Conservation (phyloP, 495 filamentous ascomycete species). For the Lepraria neglecta region DNA sequence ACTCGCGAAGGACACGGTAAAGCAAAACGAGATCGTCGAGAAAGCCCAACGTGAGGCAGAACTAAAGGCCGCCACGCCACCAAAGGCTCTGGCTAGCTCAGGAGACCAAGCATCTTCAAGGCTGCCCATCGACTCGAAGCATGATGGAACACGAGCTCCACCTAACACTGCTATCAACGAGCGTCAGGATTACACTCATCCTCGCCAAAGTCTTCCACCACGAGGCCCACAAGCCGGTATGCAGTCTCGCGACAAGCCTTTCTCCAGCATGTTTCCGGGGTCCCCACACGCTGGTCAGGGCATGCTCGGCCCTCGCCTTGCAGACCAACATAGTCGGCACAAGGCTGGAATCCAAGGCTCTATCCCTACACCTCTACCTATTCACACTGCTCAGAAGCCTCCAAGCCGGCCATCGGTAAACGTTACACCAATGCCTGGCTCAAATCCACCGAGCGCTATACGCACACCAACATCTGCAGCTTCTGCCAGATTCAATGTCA, state of each 20-base stretch:
- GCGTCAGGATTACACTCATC: conserved; percentile 39
- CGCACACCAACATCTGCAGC: conserved; percentile 47
- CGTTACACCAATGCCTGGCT: conserved; percentile 37
- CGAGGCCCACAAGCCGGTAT: conserved; percentile 39
- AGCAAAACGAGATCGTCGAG: conserved; percentile 87
- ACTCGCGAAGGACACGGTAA: conserved; percentile 86
- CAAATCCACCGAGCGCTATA: conserved; percentile 36
- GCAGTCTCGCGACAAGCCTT: conserved; percentile 29
- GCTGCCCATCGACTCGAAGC: conserved; percentile 31
- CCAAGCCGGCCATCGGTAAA: conserved; percentile 46
- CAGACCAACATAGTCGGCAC: conserved; percentile 51
- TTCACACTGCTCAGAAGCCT: conserved; percentile 45
- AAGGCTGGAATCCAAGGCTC: conserved; percentile 40
- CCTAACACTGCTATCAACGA: conserved; percentile 36
- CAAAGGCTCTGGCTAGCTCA: conserved; percentile 28
- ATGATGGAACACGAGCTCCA: conserved; percentile 32
- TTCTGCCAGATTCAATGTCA: conserved; percentile 70
- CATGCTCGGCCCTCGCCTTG: conserved; percentile 49
- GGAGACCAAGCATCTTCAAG: conserved; percentile 38
- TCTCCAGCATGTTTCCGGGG: conserved; percentile 32
- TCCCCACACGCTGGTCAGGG: conserved; percentile 38
- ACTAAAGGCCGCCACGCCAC: conserved; percentile 44
- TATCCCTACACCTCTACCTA: conserved; percentile 51
- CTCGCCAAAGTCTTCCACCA: conserved; percentile 44
- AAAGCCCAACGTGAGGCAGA: conserved; percentile 66